Conservation (phyloP, 2,329 filamentous ascomycete species). For the Beauveria bassiana region DNA sequence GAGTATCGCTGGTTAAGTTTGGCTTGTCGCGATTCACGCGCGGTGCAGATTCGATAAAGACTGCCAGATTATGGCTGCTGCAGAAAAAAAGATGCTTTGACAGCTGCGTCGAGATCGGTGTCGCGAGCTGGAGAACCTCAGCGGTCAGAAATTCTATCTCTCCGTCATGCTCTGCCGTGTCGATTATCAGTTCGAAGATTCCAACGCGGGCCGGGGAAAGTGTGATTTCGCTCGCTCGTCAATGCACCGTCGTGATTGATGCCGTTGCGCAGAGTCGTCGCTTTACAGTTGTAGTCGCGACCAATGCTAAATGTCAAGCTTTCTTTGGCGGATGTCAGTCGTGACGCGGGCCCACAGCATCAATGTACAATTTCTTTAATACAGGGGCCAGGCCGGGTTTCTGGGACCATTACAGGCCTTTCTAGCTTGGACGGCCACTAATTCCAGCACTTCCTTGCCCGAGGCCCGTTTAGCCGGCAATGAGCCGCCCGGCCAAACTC, state of each 20-base stretch:
- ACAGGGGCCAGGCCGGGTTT: not conserved
- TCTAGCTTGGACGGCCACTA: not conserved
- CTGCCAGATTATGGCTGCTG: not conserved
- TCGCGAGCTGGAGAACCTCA: conserved; percentile 2
- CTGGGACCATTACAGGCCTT: not conserved
- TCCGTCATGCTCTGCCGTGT: conserved; percentile 5
- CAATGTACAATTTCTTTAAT: not conserved
- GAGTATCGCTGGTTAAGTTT: not conserved
- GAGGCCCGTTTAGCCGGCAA: conserved; percentile 8
- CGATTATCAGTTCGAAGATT: not conserved
- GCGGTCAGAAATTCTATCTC: conserved; percentile 8
- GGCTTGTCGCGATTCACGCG: not conserved
- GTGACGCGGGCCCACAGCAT: conserved; percentile 7
- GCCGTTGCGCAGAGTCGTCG: not conserved
- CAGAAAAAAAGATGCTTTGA: not conserved
- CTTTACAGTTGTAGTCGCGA: conserved; percentile 2
- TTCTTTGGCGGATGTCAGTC: conserved; percentile 7
- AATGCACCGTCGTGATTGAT: not conserved
- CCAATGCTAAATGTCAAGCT: not conserved
- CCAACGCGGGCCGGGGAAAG: not conserved
- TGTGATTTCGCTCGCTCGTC: not conserved
- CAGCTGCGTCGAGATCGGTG: conserved; percentile 1
- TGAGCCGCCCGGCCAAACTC: conserved; percentile 1
- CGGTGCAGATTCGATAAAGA: not conserved
- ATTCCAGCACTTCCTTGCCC: not conserved